Conservation (phyloP, 306 rosid species). For the Aeschynomene evenia region DNA sequence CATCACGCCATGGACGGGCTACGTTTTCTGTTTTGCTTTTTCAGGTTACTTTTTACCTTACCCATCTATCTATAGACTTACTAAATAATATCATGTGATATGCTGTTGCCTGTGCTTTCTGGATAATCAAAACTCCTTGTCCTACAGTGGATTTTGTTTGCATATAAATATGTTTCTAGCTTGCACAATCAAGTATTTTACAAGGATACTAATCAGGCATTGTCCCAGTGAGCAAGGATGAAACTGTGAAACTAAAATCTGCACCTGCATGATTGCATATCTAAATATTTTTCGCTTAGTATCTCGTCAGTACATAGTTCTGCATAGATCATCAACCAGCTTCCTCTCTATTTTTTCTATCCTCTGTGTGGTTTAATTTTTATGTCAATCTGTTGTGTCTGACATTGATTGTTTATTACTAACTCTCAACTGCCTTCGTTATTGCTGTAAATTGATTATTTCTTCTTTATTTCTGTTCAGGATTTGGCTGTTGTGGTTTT, state of each 20-base stretch:
- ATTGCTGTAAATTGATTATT: slow-evolving; percentile 32
- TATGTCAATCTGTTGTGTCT: slow-evolving; percentile 3
- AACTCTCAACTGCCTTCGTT: neutral
- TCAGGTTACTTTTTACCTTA: slow-evolving; percentile 58
- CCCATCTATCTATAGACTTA: slow-evolving; percentile 17
- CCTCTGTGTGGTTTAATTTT: slow-evolving; percentile 21
- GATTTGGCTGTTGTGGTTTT: slow-evolving; percentile 99
- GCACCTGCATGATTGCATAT: neutral
- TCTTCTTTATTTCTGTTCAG: slow-evolving; percentile 51
- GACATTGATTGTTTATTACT: slow-evolving; percentile 2
- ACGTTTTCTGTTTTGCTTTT: slow-evolving; percentile 96
- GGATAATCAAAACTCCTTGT: neutral
- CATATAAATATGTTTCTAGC: neutral
- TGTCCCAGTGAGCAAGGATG: slow-evolving; percentile 11
- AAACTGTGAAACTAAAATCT: slow-evolving; percentile 22
- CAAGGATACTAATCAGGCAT: slow-evolving; percentile 2
- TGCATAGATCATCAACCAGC: slow-evolving; percentile 8
- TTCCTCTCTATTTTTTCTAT: neutral
- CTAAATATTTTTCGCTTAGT: neutral
- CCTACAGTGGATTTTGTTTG: neutral
- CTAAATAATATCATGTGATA: neutral
- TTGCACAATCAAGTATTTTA: neutral
- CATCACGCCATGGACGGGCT: slow-evolving; percentile 98
- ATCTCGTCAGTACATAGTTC: neutral
- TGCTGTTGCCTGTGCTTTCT: neutral